Base-by-base conservation (phyloP, 441 rosid species). In the Capsella rubella region DNA sequence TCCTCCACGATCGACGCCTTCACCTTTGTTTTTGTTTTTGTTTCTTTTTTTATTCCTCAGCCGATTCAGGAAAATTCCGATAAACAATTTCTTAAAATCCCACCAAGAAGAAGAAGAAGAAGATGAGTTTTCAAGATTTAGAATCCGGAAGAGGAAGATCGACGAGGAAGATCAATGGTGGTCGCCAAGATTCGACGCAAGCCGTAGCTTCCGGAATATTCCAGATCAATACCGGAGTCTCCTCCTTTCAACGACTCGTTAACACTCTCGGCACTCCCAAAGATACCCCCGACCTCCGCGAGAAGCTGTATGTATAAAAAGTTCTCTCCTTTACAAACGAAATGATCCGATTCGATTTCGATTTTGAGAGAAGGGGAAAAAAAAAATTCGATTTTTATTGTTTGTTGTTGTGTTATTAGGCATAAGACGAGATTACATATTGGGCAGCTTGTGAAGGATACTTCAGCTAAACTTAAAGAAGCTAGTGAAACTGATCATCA, bases 201-300 rank as follows among this genome's bases (percentile, higher is more conserved):
- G 96, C 90, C 47, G 90, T 95, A 16, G 96, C 95, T 6, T 90
- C 97, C 8, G 99, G 97, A 42, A 87, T 95, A 16, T 95, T 95
- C 85, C 97, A 89, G 90, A 95, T 92, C 89, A 95, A 87, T 69
- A 95, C 99, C 55, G 86, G 94, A 72, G 97, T 95, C 49, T 87
- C 94, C 5, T 87, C 99, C 3, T 95, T 92, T 78, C 94, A 88
- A 45, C 83, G 97, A 4, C 94, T 90, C 64, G 97, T 92, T 45
- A 95, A 95, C 71, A 88, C 97, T 74, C 96, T 95, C 37, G 98
- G 99, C 12, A 92, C 98, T 58, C 97, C 99, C 35, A 95, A 87
- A 81, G 99, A 95, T 57, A 92, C 95, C 21, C 92, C 97, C 27
- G 96, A 90, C 74, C 97, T 95, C 65, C 94, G 99, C 4, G 95